Base-by-base conservation (phyloP, 768 basidiomycete species). In the Xerocomellus chrysenteron region DNA sequence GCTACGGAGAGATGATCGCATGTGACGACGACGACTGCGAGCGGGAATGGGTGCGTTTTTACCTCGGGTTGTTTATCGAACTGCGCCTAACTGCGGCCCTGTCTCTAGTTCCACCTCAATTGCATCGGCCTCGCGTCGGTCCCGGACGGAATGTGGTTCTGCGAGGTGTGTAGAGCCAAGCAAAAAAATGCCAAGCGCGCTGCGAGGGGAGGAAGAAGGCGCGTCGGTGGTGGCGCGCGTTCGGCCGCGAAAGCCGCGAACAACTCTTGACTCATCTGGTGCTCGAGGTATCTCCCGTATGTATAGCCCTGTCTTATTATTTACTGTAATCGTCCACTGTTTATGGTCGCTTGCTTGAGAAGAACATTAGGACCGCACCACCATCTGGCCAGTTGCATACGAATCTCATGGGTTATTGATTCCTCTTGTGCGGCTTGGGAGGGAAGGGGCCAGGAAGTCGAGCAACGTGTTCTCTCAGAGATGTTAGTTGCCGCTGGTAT, bases 1-100 rank as follows among this genome's bases (percentile, higher is more conserved):
- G 91, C 66, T 94, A 88, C 64, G 94, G 94, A 37, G 89, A 94
- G 75, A 96, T 97, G 94, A 91, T 97, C 64, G 94, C 87, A 24
- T 97, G 94, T 70, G 94, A 97, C 70, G 90, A 87, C 64, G 75
- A 77, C 17, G 78, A 80, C 44, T 96, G 94, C 74, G 84, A 87
- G 63, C 78, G 79, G 55, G 93, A 95, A 87, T 97, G 94, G 94
- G 94, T 95, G 63, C 68, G 90, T 62, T 45, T 53, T 52, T 50
- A 51, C 36, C 51, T 61, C 44, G 52, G 51, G 45, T 26, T 40
- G 46, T 47, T 14, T 49, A 26, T 32, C 17, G n/a, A 49, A 50
- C 56, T n/a, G 12, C 19, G 21, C 28, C 49, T 61, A 24, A 68
- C 54, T 60, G 30, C 42, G 54, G 61, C 32, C 54, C 42, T 47